Evolutionary conservation across 1,139 yeast species (phyloP).

Genomic region (Suhomyces choctaworum): DNA sequence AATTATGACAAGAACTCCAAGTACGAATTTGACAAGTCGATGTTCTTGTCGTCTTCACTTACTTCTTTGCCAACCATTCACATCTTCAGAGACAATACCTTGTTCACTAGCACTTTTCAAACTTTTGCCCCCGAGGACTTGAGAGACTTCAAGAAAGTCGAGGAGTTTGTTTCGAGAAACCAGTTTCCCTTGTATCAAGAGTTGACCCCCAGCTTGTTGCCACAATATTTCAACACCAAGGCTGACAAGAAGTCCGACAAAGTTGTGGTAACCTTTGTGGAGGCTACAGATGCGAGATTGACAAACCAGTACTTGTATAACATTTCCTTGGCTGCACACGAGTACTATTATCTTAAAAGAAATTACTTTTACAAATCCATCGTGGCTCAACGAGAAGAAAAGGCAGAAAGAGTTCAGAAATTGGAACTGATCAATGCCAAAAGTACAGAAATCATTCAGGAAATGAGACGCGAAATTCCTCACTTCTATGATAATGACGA

Average conservation of each 20-base stretch:
- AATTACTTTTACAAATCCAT: slow-evolving; percentile 45
- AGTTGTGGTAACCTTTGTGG: slow-evolving; percentile 55
- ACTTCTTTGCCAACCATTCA: slow-evolving; percentile 62
- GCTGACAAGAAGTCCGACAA: slow-evolving; percentile 31
- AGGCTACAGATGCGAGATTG: slow-evolving; percentile 39
- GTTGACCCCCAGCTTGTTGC: slow-evolving; percentile 42
- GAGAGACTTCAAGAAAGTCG: slow-evolving; percentile 49
- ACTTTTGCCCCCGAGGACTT: slow-evolving; percentile 64
- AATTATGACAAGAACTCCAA: slow-evolving; percentile 38
- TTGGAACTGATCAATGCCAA: slow-evolving; percentile 42
- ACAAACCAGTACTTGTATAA: slow-evolving; percentile 42
- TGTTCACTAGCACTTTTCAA: slow-evolving; percentile 54
- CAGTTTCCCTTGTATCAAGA: slow-evolving; percentile 54
- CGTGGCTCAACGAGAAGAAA: slow-evolving; percentile 38
- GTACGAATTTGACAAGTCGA: slow-evolving; percentile 40
- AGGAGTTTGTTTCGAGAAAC: slow-evolving; percentile 48
- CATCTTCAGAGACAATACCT: slow-evolving; percentile 56
- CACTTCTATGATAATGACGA: slow-evolving; percentile 46
- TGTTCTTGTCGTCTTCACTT: slow-evolving; percentile 51
- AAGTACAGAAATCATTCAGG: slow-evolving; percentile 41
- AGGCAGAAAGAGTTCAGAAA: slow-evolving; percentile 41
- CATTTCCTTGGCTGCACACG: slow-evolving; percentile 54
- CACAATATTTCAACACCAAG: slow-evolving; percentile 37
- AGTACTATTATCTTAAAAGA: slow-evolving; percentile 48
- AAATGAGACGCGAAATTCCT: slow-evolving; percentile 51